These are phyloP conservation scores for Cylindrotheca closterium DNA, from an alignment of 108 stramenopile species.

Conservation along the genomic window DNA sequence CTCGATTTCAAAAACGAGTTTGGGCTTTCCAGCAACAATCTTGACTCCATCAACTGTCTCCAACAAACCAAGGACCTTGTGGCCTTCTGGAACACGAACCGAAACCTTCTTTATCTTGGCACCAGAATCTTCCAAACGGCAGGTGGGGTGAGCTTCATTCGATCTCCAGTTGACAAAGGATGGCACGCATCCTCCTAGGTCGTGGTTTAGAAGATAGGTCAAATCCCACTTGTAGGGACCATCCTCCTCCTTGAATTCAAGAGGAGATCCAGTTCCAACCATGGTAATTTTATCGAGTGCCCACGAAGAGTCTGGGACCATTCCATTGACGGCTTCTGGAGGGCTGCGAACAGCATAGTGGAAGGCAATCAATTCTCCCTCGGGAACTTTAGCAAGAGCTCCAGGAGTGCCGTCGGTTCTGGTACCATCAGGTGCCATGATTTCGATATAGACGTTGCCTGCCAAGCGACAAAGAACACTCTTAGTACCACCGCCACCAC, in stretches of 20 bases:
- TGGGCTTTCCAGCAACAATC: slow-evolving; percentile 8
- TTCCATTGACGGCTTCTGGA: slow-evolving; percentile 5
- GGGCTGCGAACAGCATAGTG: slow-evolving; percentile 34
- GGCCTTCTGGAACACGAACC: slow-evolving; percentile 21
- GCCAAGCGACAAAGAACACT: slow-evolving; percentile 22
- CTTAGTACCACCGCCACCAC: slow-evolving; percentile 30
- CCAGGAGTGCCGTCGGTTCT: slow-evolving; percentile 7
- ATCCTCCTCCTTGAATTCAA: slow-evolving; percentile 10
- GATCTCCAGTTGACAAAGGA: slow-evolving; percentile 28
- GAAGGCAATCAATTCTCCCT: slow-evolving; percentile 26
- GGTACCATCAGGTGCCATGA: slow-evolving; percentile 29
- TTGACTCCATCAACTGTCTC: slow-evolving; percentile 6
- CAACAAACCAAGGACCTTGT: slow-evolving; percentile 20
- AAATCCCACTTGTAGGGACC: slow-evolving; percentile 30
- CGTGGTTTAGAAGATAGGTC: slow-evolving; percentile 20
- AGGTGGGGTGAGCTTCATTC: slow-evolving; percentile 19
- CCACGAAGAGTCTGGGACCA: slow-evolving; percentile 16
- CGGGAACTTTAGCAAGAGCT: slow-evolving; percentile 10
- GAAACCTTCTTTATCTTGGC: slow-evolving; percentile 14
- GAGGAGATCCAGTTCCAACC: slow-evolving; percentile 17
- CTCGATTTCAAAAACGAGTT: slow-evolving; percentile 17
- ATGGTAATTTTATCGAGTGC: slow-evolving; percentile 29
- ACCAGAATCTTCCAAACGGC: slow-evolving; percentile 10
- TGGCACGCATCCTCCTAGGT: slow-evolving; percentile 29
- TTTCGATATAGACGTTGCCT: slow-evolving; percentile 22